Percentiles rank a stretch among this genome's conserved stretches.
Evolutionary conservation across 306 rosid species (phyloP).

Genomic region (Castanospermum australe): DNA sequence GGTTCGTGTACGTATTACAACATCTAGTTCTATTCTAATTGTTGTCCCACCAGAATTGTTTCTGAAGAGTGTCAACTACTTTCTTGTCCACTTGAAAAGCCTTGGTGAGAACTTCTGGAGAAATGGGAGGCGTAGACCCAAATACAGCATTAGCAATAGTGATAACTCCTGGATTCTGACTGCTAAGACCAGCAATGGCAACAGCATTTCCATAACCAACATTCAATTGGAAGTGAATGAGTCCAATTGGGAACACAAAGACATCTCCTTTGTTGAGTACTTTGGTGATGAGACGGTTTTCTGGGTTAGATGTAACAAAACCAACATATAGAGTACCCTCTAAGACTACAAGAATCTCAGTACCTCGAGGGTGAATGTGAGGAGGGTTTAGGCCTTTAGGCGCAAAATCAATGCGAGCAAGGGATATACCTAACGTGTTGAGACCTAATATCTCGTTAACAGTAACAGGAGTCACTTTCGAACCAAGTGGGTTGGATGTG

Average conservation of each 20-base stretch:
- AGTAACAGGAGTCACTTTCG: neutral
- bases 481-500: neutral
- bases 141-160: slow-evolving; percentile 27
- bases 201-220: slow-evolving; percentile 19
- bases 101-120: slow-evolving; percentile 24
- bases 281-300: slow-evolving; percentile 8
- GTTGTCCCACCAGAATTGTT: neutral
- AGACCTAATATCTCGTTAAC: neutral
- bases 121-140: slow-evolving; percentile 33
- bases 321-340: slow-evolving; percentile 32
- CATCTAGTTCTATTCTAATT: no score
- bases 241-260: slow-evolving; percentile 30
- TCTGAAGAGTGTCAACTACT: slow-evolving; percentile 11
- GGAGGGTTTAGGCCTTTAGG: neutral
- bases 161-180: slow-evolving; percentile 17
- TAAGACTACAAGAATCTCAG: neutral
- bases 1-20: no score
- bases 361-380: no score
- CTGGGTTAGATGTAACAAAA: slow-evolving; percentile 23
- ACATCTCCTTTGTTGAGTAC: slow-evolving; percentile 29
- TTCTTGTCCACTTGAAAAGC: slow-evolving; percentile 36
- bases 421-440: neutral
- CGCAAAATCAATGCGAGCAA: neutral
- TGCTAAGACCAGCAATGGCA: slow-evolving; percentile 18
- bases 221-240: slow-evolving; percentile 33